Percentiles rank a stretch among this genome's conserved stretches.
phyloP scores from a whole-genome alignment of 805 yeast species.

The Wickerhamomyces rabaulensis region DNA sequence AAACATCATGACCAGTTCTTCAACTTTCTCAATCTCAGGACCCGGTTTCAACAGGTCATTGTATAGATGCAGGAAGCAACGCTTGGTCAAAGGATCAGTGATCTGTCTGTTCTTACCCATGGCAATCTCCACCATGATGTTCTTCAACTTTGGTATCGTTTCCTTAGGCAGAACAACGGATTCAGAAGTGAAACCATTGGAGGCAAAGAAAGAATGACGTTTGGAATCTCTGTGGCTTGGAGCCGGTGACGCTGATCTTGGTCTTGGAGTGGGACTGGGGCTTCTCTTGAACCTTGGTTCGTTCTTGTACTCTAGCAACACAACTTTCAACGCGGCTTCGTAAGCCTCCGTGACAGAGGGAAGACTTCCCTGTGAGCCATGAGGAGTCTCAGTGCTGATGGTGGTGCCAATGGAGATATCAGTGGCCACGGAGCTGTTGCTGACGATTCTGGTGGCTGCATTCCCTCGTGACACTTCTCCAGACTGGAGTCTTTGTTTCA shows the following conservation, averaged over 20 bases:
- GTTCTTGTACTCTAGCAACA: constrained; percentile 54
- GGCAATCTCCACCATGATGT: constrained; percentile 39
- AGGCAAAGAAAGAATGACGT: constrained; percentile 25
- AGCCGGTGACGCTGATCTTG: constrained; percentile 8
- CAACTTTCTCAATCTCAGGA: constrained; percentile 28
- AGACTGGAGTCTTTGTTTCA: background rate
- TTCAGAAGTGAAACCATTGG: constrained; percentile 24
- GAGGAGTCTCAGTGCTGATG: constrained; percentile 4
- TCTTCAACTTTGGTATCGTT: constrained; percentile 32
- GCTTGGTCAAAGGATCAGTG: constrained; percentile 45
- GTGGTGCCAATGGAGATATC: constrained; percentile 11
- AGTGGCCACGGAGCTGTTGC: constrained; percentile 8
- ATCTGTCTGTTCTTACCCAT: constrained; percentile 32
- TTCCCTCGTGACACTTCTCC: background rate
- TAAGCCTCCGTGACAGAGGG: constrained; percentile 32
- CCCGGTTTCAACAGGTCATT: constrained; percentile 44
- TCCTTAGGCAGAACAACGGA: constrained; percentile 33
- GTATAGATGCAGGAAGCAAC: constrained; percentile 58
- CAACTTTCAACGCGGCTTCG: constrained; percentile 45
- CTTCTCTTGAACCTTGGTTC: constrained; percentile 52
- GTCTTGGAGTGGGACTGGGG: constrained; percentile 4
- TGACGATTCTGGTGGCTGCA: constrained; percentile 1
- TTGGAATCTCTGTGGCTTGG: constrained; percentile 24
- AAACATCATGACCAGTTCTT: constrained; percentile 47
- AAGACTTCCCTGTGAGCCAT: background rate